Evolutionary conservation across 2,329 filamentous ascomycete genomes (phyloP), one percentile per base, ranked within the genome.

Genomic region (Fusarium kyushuense): DNA sequence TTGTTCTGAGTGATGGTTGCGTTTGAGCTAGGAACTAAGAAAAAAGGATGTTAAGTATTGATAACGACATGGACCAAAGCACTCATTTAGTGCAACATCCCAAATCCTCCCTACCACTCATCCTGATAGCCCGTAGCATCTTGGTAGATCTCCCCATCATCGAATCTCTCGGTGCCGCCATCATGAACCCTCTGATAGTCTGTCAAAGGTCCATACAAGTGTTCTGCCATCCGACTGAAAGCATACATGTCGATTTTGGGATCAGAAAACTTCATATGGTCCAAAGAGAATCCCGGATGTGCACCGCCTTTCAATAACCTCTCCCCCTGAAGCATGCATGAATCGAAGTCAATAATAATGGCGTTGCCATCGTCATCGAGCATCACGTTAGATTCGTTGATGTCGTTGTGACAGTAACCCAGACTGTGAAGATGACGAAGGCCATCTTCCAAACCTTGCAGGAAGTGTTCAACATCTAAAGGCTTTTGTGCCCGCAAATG

Each of bases 321-420:
- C n/a, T 35, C 17, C 8, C 51, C 36, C 3, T 40, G 25, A 7
- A 11, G 11, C 1, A 6, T 9, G 13, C 55, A 58, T 5, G 41
- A n/a, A 21, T 46, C 16, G 8, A 58, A 54, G 19, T 40, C 49
- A 9, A 58, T 38, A 6, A 58, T 46, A 12, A 58, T 27, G 4
- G 48, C 25, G 3, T n/a, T 45, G 0, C 36, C 48, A 3, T 25
- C 8, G 1, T 27, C 5, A 10, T 43, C 42, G 25, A 58, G 7
- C 41, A 54, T 54, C 7, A 58, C 8, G 1, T 46, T 54, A 3
- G 0, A 1, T 0, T 41, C 17, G 6, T 6, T 23, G 23, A 25
- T 25, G 23, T 25, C 7, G 7, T 25, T 25, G 23, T 25, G 23
- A 25, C 23, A 25, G 23, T 25, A 25, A 25, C 23, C 23, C 23